These are phyloP conservation scores for Elongisporangium prolatum DNA, from an alignment of 352 stramenopile genomes.

Conservation along the genomic window DNA sequence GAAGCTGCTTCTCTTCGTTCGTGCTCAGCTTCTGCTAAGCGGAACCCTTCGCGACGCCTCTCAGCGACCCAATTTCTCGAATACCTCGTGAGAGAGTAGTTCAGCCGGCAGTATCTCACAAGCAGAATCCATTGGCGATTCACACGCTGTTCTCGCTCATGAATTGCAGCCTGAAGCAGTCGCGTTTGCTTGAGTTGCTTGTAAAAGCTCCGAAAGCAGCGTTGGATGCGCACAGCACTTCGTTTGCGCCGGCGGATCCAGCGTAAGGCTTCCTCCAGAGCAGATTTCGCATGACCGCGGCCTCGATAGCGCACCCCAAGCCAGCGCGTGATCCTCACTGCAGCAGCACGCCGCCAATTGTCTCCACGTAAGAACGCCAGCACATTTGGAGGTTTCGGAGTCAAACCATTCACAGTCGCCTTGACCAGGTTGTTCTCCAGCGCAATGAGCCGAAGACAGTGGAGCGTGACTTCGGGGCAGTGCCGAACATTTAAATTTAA, in stretches of 20 bases:
- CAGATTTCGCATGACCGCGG: constrained; percentile 26
- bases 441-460: constrained; percentile 29
- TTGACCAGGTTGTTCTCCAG: constrained; percentile 30
- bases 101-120: constrained; percentile 23
- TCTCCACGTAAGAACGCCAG: constrained; percentile 36
- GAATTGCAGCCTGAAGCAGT: constrained; percentile 18
- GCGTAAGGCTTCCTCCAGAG: constrained; percentile 37
- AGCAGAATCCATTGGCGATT: constrained; percentile 24
- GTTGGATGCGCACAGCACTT: constrained; percentile 44
- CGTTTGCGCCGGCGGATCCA: constrained; percentile 39
- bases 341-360: constrained; percentile 20
- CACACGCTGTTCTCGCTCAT: constrained; percentile 18
- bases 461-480: constrained; percentile 57
- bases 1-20: constrained; percentile 24
- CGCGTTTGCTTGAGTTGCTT: constrained; percentile 13
- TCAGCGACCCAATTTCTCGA: constrained; percentile 25
- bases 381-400: constrained; percentile 44
- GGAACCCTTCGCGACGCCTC: constrained; percentile 27
- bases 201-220: constrained; percentile 33
- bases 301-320: constrained; percentile 22
- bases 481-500: constrained; percentile 46
- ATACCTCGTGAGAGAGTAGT: constrained; percentile 22
- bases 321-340: constrained; percentile 42
- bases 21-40: constrained; percentile 28
- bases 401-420: constrained; percentile 32